These are phyloP conservation scores for Lachancea sp. DNA, from an alignment of 805 yeast species.

Conservation along the genomic window DNA sequence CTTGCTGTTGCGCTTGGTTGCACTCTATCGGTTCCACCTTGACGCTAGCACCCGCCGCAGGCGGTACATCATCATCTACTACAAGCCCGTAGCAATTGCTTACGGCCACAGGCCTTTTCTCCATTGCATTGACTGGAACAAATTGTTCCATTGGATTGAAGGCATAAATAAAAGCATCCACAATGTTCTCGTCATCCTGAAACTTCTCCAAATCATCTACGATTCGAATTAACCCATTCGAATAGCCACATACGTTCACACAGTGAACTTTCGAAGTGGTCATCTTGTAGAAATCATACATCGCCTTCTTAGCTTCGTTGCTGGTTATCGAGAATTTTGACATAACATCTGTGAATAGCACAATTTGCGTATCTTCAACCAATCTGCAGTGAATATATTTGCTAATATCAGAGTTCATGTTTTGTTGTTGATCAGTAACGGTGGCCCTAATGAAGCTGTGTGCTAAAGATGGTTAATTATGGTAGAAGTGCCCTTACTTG, in stretches of 20 bases:
- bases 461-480: too few relatives aligned
- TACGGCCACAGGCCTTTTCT: constrained; percentile 6
- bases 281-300: constrained; percentile 27
- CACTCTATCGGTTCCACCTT: neutral
- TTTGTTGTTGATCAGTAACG: too few relatives aligned
- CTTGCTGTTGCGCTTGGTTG: too few relatives aligned
- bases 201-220: constrained; percentile 19
- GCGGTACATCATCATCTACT: constrained; percentile 1
- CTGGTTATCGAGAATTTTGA: constrained; percentile 22
- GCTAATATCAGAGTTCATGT: constrained; percentile 4
- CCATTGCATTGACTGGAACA: constrained; percentile 3
- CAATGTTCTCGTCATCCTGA: constrained; percentile 14
- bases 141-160: constrained; percentile 27
- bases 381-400: constrained; percentile 20
- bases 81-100: constrained; percentile 5
- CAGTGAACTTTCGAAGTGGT: constrained; percentile 26
- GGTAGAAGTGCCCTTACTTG: too few relatives aligned
- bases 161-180: constrained; percentile 32
- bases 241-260: constrained; percentile 22
- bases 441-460: neutral
- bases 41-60: constrained; percentile 7
- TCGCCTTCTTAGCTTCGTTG: constrained; percentile 22
- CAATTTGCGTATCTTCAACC: constrained; percentile 24
- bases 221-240: constrained; percentile 18
- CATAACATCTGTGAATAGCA: constrained; percentile 27